Evolutionary conservation across 768 basidiomycete species (phyloP).

Genomic region (Russula ochroleuca): DNA sequence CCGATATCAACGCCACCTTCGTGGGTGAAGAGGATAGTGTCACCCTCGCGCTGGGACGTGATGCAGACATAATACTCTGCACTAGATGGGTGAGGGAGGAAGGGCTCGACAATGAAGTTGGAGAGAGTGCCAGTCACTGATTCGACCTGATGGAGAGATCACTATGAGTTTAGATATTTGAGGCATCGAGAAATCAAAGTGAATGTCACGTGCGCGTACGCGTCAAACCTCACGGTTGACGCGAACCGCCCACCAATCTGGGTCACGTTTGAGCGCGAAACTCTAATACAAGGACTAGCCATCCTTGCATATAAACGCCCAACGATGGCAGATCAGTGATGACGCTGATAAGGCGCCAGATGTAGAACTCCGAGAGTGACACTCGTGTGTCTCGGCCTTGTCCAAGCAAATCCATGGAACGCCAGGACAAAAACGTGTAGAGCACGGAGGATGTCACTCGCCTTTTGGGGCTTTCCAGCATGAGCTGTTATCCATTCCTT

Average conservation of each 20-base stretch:
- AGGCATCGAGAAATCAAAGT: not conserved
- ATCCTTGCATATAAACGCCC: slow-evolving; percentile 10
- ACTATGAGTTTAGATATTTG: slow-evolving; percentile 8
- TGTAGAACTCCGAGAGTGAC: not conserved
- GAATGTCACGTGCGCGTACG: slow-evolving; percentile 27
- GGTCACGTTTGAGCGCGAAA: slow-evolving; percentile 10
- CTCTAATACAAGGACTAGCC: slow-evolving; percentile 5
- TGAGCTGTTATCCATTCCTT: slow-evolving; percentile 81
- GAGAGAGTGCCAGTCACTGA: slow-evolving; percentile 90
- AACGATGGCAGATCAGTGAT: slow-evolving; percentile 5
- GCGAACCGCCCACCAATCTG: too few species aligned
- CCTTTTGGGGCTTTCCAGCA: slow-evolving; percentile 91
- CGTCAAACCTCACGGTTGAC: not conserved
- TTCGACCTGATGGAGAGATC: slow-evolving; percentile 61
- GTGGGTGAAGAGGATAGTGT: slow-evolving; percentile 96
- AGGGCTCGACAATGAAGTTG: slow-evolving; percentile 99
- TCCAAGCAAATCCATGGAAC: not conserved
- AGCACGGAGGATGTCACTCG: slow-evolving; percentile 34
- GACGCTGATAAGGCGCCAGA: slow-evolving; percentile 8
- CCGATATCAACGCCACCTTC: slow-evolving; percentile 99
- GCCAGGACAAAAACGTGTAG: slow-evolving; percentile 2
- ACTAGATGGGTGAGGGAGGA: slow-evolving; percentile 89
- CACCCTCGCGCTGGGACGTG: slow-evolving; percentile 90
- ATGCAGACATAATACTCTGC: slow-evolving; percentile 99
- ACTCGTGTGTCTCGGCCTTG: slow-evolving; percentile 17